Conservation (phyloP, 768 basidiomycete genomes). For the Psilocybe azurescens region DNA sequence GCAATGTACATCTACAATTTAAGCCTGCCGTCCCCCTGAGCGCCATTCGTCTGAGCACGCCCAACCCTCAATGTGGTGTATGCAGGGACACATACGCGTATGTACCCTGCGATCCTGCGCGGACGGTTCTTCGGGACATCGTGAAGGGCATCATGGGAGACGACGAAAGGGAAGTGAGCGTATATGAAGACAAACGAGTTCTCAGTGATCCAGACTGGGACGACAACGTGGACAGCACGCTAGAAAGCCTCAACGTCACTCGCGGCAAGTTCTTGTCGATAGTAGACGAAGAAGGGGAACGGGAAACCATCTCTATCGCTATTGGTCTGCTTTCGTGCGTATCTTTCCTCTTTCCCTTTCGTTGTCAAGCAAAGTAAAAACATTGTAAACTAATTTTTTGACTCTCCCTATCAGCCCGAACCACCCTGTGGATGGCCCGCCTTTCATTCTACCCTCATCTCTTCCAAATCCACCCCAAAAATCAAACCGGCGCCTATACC, state of each 20-base stretch:
- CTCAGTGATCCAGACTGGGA: conserved; percentile 94
- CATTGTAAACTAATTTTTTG: background rate
- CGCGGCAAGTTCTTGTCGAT: conserved; percentile 89
- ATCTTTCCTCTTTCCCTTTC: conserved; percentile 21
- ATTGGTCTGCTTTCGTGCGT: conserved; percentile 77
- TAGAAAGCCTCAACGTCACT: conserved; percentile 81
- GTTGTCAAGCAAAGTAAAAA: conserved; percentile 4
- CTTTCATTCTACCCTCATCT: conserved; percentile 69
- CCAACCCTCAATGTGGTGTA: conserved; percentile 81
- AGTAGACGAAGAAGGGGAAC: conserved; percentile 85
- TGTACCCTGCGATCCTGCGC: conserved; percentile 74
- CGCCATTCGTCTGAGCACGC: conserved; percentile 64
- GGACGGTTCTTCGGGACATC: conserved; percentile 73
- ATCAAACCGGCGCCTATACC: conserved; percentile 44
- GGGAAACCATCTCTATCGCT: conserved; percentile 73
- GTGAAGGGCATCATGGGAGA: conserved; percentile 70
- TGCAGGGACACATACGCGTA: conserved; percentile 86
- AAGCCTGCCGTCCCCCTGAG: conserved; percentile 82
- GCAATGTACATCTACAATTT: conserved; percentile 81
- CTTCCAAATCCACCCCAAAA: conserved; percentile 60
- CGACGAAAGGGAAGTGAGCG: conserved; percentile 68
- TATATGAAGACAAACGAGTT: conserved; percentile 87
- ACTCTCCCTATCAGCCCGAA: conserved; percentile 47
- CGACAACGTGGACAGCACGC: conserved; percentile 81
- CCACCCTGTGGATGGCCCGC: conserved; percentile 53